These are phyloP conservation scores for Boletus albobrunnescens DNA, from an alignment of 1,284 basidiomycete species.

Conservation along the genomic window DNA sequence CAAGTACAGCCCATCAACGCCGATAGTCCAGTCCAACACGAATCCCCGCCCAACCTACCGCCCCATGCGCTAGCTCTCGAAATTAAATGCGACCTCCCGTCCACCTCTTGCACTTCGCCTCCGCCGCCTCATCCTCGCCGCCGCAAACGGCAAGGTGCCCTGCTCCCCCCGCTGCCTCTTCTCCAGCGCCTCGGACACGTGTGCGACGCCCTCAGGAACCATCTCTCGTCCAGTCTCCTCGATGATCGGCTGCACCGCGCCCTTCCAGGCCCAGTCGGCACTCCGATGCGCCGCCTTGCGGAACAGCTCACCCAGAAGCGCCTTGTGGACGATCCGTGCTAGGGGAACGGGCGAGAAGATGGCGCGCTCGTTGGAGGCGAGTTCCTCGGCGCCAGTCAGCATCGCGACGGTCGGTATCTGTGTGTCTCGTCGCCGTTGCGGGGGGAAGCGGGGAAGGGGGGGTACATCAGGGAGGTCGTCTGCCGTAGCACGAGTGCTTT, in stretches of 20 bases:
- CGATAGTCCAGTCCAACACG: no score
- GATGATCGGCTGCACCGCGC: slow-evolving; percentile 12
- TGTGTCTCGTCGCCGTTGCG: background rate
- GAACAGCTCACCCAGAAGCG: slow-evolving; percentile 22
- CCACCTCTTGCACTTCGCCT: slow-evolving; percentile 20
- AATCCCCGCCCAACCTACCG: no score
- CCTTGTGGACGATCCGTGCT: slow-evolving; percentile 23
- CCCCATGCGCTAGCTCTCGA: slow-evolving; percentile 14
- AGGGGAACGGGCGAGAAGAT: slow-evolving; percentile 22
- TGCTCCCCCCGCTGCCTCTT: background rate
- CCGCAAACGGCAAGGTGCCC: slow-evolving; percentile 19
- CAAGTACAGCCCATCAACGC: no score
- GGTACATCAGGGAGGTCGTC: slow-evolving; percentile 9
- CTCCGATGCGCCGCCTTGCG: slow-evolving; percentile 19
- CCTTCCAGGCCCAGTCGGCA: slow-evolving; percentile 25
- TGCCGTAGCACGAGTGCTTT: background rate
- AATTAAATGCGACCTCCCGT: slow-evolving; percentile 19
- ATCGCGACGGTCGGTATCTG: slow-evolving; percentile 20
- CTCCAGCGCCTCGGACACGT: background rate
- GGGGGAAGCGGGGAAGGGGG: background rate
- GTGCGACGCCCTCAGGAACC: slow-evolving; percentile 15
- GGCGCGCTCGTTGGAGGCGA: background rate
- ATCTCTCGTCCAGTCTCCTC: slow-evolving; percentile 20
- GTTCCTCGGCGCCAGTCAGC: slow-evolving; percentile 16
- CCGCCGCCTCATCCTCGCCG: slow-evolving; percentile 27